Conservation (phyloP, 176 grass and related monocot genomes). For the Areca catechu region DNA sequence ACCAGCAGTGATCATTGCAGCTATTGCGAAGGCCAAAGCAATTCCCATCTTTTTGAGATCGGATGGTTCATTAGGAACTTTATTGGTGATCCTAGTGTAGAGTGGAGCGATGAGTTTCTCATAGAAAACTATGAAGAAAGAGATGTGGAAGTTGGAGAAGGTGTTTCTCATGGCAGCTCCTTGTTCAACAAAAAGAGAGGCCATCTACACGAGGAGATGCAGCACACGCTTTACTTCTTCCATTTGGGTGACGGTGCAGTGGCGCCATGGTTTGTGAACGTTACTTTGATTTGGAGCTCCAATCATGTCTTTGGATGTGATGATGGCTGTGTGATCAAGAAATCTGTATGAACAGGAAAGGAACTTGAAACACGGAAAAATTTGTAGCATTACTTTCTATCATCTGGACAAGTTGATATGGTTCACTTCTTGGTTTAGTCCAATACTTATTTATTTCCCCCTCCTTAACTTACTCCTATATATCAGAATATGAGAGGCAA, state of each 20-base stretch:
- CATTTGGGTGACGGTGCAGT: slow-evolving; percentile 41
- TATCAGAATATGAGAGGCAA: no score
- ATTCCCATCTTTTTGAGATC: slow-evolving; percentile 44
- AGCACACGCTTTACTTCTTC: slow-evolving; percentile 79
- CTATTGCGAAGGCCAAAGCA: slow-evolving; percentile 31
- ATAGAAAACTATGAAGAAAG: slow-evolving; percentile 65
- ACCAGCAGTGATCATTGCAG: slow-evolving; percentile 43
- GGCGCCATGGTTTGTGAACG: not conserved
- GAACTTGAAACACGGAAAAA: no score
- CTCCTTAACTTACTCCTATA: no score
- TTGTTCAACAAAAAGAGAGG: slow-evolving; percentile 61
- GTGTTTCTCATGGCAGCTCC: slow-evolving; percentile 46
- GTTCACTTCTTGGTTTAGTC: no score
- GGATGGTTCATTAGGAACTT: slow-evolving; percentile 29
- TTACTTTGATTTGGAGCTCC: not conserved
- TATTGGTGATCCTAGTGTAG: slow-evolving; percentile 6
- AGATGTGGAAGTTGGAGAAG: slow-evolving; percentile 36
- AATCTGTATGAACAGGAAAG: slow-evolving; percentile 30
- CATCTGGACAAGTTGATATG: no score
- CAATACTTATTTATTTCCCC: no score
- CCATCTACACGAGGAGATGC: slow-evolving; percentile 63
- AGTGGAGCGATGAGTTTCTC: slow-evolving; percentile 51
- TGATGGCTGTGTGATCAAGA: slow-evolving; percentile 52
- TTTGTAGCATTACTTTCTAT: no score
- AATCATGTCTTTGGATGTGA: slow-evolving; percentile 23